Base-by-base conservation (phyloP, 2,329 filamentous ascomycete genomes). In the Verticillium nubilum region DNA sequence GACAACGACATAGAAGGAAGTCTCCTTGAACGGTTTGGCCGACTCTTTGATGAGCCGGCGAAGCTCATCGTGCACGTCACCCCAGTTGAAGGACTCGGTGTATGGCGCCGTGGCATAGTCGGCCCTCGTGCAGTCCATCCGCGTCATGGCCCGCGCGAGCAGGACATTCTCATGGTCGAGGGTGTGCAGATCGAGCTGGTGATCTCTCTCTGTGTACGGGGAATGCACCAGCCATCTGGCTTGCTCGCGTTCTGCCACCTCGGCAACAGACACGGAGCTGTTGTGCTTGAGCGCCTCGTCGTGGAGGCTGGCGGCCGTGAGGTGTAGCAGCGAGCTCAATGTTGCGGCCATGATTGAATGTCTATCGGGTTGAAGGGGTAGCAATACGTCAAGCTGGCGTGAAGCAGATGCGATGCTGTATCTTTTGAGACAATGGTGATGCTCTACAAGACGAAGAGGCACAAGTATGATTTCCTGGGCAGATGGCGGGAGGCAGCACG, bases 21-120 rank as follows among this genome's bases (percentile, higher is more conserved):
- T 82, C 61, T 81, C 77, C 58, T 78, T 81, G 86, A 89, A 94
- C 63, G 81, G 74, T 5, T 74, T 74, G 13, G 80, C 70, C 6
- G 72, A 80, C 9, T 74, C 70, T 2, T 67, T 65, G 12, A 78
- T 74, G 2, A 92, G 76, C 1, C 76, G 68, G 59, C 75, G 79
- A 57, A 95, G 74, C 31, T 82, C 76, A 4, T 76, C 73, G 12
- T 95, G 77, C 15, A 92, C 80, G 50, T 83, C 75, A 3, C 71
- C 62, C 87, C 91, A 95, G 73, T 96, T 96, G 76, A 97, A 93
- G 0, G 86, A 86, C 2, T 87, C 82, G 3, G 78, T 73, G 73
- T 96, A 97, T 0, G 84, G 78, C 1, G 87, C 86, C 1, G 86
- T 92, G 60, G 92, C 90, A 74, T 96, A 97, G 70, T 92, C 87